Conservation (phyloP, 2,329 filamentous ascomycete species). For the Talaromyces piceae region DNA sequence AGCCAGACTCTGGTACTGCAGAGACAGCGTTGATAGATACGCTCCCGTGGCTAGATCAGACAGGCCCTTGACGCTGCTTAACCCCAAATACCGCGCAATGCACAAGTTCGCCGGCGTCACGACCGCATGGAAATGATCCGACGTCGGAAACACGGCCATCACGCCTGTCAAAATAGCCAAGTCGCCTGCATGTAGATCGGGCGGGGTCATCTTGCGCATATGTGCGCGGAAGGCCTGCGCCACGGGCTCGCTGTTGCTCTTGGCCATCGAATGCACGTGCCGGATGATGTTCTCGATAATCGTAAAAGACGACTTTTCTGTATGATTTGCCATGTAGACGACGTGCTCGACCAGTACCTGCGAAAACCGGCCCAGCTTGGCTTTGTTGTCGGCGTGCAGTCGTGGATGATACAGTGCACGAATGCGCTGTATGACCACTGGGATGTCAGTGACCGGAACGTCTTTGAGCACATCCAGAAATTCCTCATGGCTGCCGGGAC, state of each 20-base stretch:
- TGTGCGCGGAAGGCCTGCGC: constrained; percentile 69
- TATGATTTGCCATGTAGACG: constrained; percentile 48
- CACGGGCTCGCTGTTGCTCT: constrained; percentile 73
- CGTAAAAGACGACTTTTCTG: constrained; percentile 51
- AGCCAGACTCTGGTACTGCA: constrained; percentile 76
- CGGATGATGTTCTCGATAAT: constrained; percentile 74
- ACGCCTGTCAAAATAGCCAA: constrained; percentile 77
- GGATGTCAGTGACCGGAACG: constrained; percentile 58
- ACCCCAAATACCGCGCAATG: constrained; percentile 75
- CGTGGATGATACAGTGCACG: constrained; percentile 88
- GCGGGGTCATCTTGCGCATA: constrained; percentile 49
- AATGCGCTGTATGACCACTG: constrained; percentile 79
- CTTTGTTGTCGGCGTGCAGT: constrained; percentile 76
- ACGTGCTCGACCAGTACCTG: constrained; percentile 48
- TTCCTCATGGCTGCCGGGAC: constrained; percentile 70
- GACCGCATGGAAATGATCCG: constrained; percentile 94
- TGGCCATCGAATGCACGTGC: constrained; percentile 86
- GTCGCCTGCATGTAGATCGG: constrained; percentile 59
- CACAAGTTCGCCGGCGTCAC: constrained; percentile 81
- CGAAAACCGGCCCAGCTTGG: constrained; percentile 57
- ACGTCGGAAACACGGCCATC: constrained; percentile 81
- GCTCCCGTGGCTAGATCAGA: constrained; percentile 65
- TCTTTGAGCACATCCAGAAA: constrained; percentile 58
- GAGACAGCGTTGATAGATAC: constrained; percentile 68
- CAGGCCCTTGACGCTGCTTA: constrained; percentile 60